phyloP scores from a whole-genome alignment of 257 asterid species.

The Linderniella brevidens region DNA sequence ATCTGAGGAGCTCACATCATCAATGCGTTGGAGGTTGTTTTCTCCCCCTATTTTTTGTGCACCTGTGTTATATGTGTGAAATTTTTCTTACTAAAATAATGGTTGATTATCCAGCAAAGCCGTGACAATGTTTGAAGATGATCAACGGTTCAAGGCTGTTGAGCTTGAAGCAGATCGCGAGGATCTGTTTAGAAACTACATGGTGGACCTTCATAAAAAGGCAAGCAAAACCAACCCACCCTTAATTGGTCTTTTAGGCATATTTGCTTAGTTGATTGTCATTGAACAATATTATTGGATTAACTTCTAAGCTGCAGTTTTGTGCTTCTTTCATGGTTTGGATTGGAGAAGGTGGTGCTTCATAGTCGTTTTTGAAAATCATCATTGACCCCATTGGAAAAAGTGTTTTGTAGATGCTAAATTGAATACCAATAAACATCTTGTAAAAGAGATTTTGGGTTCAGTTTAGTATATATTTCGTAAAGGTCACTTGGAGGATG shows the following conservation, averaged over 20 bases:
- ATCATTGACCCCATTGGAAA: too few relatives aligned
- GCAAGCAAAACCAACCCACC: conserved; percentile 12
- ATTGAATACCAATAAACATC: too few relatives aligned
- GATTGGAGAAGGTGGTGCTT: too few relatives aligned
- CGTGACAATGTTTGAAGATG: conserved; percentile 74
- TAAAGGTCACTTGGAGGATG: too few relatives aligned
- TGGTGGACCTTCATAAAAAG: conserved; percentile 91
- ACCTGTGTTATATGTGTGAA: neutral
- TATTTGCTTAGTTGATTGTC: conserved; percentile 3
- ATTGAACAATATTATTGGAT: too few relatives aligned
- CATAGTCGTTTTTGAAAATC: too few relatives aligned
- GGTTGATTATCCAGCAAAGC: conserved; percentile 58
- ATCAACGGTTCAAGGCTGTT: conserved; percentile 89
- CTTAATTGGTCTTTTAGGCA: neutral
- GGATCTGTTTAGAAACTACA: conserved; percentile 80
- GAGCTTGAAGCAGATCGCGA: conserved; percentile 88
- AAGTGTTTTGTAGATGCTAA: too few relatives aligned
- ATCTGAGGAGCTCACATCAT: conserved; percentile 79
- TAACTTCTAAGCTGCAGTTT: too few relatives aligned
- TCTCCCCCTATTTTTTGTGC: conserved; percentile 2
- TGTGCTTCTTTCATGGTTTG: too few relatives aligned
- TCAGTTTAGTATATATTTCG: too few relatives aligned
- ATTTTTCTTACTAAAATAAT: conserved; percentile 4
- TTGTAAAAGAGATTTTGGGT: too few relatives aligned
- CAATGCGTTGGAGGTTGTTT: conserved; percentile 83